Base-by-base conservation (phyloP, 352 stramenopile species). In the Pythium dissotocum region DNA sequence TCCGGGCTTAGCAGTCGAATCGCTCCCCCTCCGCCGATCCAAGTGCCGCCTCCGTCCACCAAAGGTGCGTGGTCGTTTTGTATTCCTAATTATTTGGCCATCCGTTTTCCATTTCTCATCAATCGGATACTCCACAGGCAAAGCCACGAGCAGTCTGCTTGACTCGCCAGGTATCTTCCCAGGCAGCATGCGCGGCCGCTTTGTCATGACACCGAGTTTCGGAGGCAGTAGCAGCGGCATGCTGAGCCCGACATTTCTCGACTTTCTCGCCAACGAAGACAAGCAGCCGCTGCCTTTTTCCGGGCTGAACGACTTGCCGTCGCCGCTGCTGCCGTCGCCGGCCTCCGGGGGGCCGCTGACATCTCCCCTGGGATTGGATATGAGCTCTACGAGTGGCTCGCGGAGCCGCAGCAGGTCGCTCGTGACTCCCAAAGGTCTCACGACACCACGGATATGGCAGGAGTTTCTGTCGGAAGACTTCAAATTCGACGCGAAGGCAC, bases 181-280 rank as follows among this genome's bases (percentile, higher is more conserved):
- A 4, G 49, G 30, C 18, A 70, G 56, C 51, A 21, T n/a, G 14
- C 66, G 56, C 32, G 58, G 56, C 14, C 67, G 67, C 35, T 64
- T 68, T 30, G 61, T 54, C 28, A 42, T 69, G 24, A 73, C 67
- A 7, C 67, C 67, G 32, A 73, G 69, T 32, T 67, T 75, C 30
- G 57, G 51, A 59, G 63, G 38, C 53, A 4, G 46, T n/a, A 49
- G 16, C 6, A 26, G 46, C 58, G 70, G 63, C 24, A 87, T 91
- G 76, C 83, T 94, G 60, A 94, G 85, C 42, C 85, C 85, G 0
- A 92, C 82, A 42, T 90, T 94, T 58, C 71, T 94, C 59, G 85
- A 92, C 56, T 88, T 91, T 59, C 69, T 92, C 53, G 81, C 82
- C 53, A 80, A 65, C 64, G 82, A 93, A 61, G 82, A 92, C 62